Base-by-base conservation (phyloP, 129 eudicot species). In the Chrysanthemum lavandulifolium region DNA sequence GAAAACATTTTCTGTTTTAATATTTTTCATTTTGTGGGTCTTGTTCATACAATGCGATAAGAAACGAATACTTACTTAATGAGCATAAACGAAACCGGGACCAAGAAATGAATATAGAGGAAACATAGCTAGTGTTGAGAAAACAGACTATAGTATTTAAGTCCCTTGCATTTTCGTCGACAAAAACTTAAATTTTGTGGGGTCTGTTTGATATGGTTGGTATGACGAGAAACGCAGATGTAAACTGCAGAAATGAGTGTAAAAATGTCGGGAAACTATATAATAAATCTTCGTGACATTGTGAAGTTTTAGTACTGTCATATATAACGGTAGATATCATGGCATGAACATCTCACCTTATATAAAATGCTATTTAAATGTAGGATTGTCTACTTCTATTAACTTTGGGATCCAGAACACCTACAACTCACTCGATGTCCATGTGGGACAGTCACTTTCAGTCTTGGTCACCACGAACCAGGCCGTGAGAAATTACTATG, bases 391-490 rank as follows among this genome's bases (percentile, higher is more conserved):
- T 40, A 86, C 99, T 52, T 95, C 99, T 2, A 79, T 95, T 40
- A 95, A 95, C 82, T 90, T 95, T 84, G 86, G 99, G 79, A 95
- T 90, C 58, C 99, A 94, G 73, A 87, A 82, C 82, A 70, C 78
- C 60, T 90, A 94, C 61, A 48, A 71, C 40, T 86, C 99, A 65
- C 87, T 94, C 5, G 99, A 94, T 78, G 77, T 94, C 53, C 99
- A 94, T 77, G 73, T 90, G 29, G 99, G 99, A 6, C 99, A 94
- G 72, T 94, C 97, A 1, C 84, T 81, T 59, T 88, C 99, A 0
- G 97, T 94, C 25, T 72, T 94, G 75, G 97, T 94, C 82, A 90
- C 96, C 3, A 89, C 94, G 53, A 81, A 94, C 78, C 99, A 94
- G 82, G 65, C 85, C 23, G 81, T 89, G 57, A 76, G 78, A 65